Evolutionary conservation across 352 stramenopile species (phyloP), one percentile per base, ranked within the genome.

Genomic region (Peronospora tabacina): DNA sequence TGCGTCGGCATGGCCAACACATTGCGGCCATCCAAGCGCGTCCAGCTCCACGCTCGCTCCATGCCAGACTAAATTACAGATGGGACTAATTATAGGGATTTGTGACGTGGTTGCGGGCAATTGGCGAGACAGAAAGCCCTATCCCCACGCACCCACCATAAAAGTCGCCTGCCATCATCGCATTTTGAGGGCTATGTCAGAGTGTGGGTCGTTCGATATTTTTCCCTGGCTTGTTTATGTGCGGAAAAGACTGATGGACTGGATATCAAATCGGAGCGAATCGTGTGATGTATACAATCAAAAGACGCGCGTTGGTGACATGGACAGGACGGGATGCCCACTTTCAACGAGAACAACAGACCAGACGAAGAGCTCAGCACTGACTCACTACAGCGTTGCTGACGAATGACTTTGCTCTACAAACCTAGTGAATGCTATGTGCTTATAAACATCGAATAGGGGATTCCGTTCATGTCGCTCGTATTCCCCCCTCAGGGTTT

Each of bases 11-110:
- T 70, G 12, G 81, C 81, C 32, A 88, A 59, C 53, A 92, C 81
- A 43, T 89, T 92, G 55, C 77, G 77, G 32, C 81, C 76, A 55
- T 92, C 81, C 41, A 92, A 70, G 52, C 76, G 72, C 55, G 78
- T 81, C 81, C 81, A 92, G 50, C 74, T 85, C 78, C 81, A 92
- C 38, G 75, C 55, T 10, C 78, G 75, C 55, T 77, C 15, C 39
- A 38, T 26, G 22, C 3, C 15, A 17, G 34, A 46, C 38, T 15
- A 57, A 46, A 44, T 33, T 39, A 22, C 30, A 45, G 9, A 40
- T 50, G 3, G 20, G 44, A 54, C 45, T 55, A 47, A 3, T 19
- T 33, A 53, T 58, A 47, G 35, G 13, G 46, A 51, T 46, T 55
- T 44, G 48, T 20, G 13, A 10, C 2, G 16, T 11, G 5, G 49